Evolutionary conservation across 345 rosid species (phyloP).

Genomic region (Eutrema heterophyllum): DNA sequence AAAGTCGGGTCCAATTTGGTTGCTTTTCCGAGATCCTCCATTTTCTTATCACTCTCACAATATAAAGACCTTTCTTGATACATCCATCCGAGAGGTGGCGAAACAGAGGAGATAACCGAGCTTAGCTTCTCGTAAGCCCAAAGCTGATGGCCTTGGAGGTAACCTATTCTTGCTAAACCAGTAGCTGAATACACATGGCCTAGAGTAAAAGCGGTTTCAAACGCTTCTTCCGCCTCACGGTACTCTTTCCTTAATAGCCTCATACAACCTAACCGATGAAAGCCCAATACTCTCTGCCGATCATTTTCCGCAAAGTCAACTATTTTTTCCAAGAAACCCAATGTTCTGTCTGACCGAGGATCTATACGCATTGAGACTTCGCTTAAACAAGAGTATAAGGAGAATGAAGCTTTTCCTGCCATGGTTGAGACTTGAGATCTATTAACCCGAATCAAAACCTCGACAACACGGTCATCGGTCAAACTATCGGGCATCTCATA

Average conservation of each 20-base stretch:
- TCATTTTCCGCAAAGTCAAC: constrained; percentile 68
- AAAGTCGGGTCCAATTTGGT: constrained; percentile 87
- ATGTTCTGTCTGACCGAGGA: constrained; percentile 62
- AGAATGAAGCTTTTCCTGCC: constrained; percentile 75
- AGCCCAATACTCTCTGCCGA: constrained; percentile 69
- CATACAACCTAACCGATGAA: constrained; percentile 88
- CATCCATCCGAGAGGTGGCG: constrained; percentile 90
- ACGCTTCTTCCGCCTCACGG: constrained; percentile 67
- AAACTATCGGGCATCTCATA: constrained; percentile 74
- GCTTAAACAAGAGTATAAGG: constrained; percentile 76
- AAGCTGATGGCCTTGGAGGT: constrained; percentile 55
- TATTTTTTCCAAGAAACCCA: constrained; percentile 56
- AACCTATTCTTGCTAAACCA: constrained; percentile 83
- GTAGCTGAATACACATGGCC: constrained; percentile 78
- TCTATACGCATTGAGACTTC: constrained; percentile 84
- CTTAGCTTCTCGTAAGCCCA: constrained; percentile 76
- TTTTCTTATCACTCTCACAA: constrained; percentile 71
- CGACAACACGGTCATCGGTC: constrained; percentile 64
- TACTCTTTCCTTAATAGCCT: constrained; percentile 80
- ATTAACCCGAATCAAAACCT: constrained; percentile 50
- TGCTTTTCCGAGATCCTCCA: constrained; percentile 86
- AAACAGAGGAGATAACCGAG: constrained; percentile 62
- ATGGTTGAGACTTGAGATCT: constrained; percentile 57
- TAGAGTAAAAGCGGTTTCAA: constrained; percentile 56
- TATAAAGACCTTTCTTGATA: constrained; percentile 90